These are phyloP conservation scores for Saccharomycopsis sp. DNA, from an alignment of 805 yeast species.

Conservation along the genomic window DNA sequence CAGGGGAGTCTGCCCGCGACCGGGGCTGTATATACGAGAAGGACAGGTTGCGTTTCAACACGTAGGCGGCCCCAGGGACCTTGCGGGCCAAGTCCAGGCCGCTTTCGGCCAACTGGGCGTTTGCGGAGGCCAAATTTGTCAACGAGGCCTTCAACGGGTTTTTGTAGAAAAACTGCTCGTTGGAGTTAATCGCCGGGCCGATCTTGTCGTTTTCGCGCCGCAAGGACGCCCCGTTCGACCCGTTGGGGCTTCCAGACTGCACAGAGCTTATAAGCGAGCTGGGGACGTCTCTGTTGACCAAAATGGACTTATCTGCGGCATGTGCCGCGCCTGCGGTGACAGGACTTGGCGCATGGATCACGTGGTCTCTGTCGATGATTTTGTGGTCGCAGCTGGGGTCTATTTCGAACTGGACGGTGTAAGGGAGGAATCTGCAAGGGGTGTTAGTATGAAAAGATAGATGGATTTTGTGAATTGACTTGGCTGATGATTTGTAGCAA, in stretches of 20 bases:
- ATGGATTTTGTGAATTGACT: too few relatives aligned
- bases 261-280: not conserved
- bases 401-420: conserved; percentile 20
- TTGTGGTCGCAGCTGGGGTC: not conserved
- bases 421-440: conserved; percentile 15
- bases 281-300: not conserved
- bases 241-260: not conserved
- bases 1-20: conserved; percentile 13
- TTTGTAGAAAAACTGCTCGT: conserved; percentile 18
- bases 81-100: conserved; percentile 7
- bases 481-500: too few relatives aligned
- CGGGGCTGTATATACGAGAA: conserved; percentile 20
- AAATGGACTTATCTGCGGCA: not conserved
- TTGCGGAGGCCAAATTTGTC: not conserved
- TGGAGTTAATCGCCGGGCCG: not conserved
- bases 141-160: conserved; percentile 9
- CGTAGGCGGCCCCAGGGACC: conserved; percentile 6
- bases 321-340: not conserved
- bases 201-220: not conserved
- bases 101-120: conserved; percentile 14
- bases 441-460: not conserved
- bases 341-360: not conserved
- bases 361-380: not conserved
- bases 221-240: not conserved
- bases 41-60: conserved; percentile 15